phyloP scores from a whole-genome alignment of 1,284 basidiomycete species.

The Cystobasidium slooffiae region DNA sequence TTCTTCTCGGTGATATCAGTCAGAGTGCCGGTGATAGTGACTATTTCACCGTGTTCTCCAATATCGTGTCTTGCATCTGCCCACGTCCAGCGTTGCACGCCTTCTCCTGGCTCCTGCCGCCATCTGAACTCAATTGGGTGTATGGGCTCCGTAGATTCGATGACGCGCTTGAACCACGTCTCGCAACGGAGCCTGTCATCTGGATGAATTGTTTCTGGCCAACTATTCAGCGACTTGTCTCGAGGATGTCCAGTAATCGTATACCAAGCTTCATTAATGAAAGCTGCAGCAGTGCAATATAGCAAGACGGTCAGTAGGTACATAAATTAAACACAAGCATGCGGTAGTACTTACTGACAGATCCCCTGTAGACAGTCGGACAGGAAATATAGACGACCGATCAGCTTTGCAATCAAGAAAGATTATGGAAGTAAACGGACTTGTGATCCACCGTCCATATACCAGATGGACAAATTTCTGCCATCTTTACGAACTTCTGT shows the following conservation, averaged over 20 bases:
- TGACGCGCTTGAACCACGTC: constrained; percentile 6
- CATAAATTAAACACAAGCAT: not conserved
- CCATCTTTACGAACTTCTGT: constrained; percentile 48
- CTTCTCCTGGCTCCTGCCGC: constrained; percentile 10
- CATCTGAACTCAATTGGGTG: constrained; percentile 48
- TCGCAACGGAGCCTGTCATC: constrained; percentile 43
- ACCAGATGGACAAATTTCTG: constrained; percentile 49
- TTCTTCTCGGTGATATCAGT: constrained; percentile 50
- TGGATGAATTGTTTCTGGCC: constrained; percentile 47
- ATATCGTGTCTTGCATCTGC: constrained; percentile 44
- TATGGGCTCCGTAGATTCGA: not conserved
- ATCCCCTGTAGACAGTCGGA: not conserved
- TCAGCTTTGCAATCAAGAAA: not conserved
- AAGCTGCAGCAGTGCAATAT: constrained; percentile 34
- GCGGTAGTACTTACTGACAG: constrained; percentile 2
- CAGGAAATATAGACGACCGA: not conserved
- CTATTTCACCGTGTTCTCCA: constrained; percentile 39
- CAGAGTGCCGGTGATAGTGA: constrained; percentile 44
- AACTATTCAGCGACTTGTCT: constrained; percentile 35
- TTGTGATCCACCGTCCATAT: constrained; percentile 47
- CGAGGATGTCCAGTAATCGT: constrained; percentile 44
- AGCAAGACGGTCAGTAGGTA: not conserved
- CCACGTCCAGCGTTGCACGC: constrained; percentile 25
- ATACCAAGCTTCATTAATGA: constrained; percentile 49
- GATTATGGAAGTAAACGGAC: not conserved